Evolutionary conservation across 2,329 filamentous ascomycete genomes (phyloP), one percentile per base, ranked within the genome.

Genomic region (Chaetomium strumarium): DNA sequence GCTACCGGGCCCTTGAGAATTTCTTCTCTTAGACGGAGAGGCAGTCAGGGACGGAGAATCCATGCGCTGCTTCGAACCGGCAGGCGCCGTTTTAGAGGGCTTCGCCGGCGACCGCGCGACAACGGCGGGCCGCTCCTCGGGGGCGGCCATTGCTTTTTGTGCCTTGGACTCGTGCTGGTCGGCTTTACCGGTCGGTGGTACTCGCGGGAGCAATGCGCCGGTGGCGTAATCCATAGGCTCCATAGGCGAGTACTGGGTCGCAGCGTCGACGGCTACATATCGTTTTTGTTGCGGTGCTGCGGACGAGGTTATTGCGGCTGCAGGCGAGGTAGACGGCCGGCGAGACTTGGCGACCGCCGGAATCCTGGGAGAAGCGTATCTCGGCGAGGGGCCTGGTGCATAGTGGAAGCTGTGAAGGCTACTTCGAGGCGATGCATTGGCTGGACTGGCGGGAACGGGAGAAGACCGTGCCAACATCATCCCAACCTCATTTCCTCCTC

Each of bases 381-480:
- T 70, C 57, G 72, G 72, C 59, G 68, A 70, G 57, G 64, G 66
- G 61, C 70, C 66, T 68, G 76, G 68, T 62, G 72, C 72, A 74
- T 76, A 76, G 63, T 75, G 73, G 65, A 69, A 67, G 60, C 43
- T 60, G 56, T 63, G 66, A 50, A 75, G 71, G 62, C 69, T 68
- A 61, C 63, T 68, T 55, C 58, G 44, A 56, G 77, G 76, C 46
- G 78, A 80, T 64, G 74, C 72, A 72, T 74, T 79, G 69, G 75
- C 70, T 61, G 76, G 71, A 64, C 69, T 68, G 65, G 75, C 66
- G 63, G 75, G 69, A 60, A 75, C 70, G 56, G 77, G 77, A 63
- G 78, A 80, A n/a, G 13, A 14, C 65, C 76, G 78, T 68, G 77
- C 78, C 75, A 81, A 75, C 78, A 81, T 81, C 73, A 69, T 79